A percentile compares a stretch with the other conserved stretches of the same genome.
phyloP scores from a whole-genome alignment of 192 early-diverging fungal genomes.

The Oehlia diaphana region DNA sequence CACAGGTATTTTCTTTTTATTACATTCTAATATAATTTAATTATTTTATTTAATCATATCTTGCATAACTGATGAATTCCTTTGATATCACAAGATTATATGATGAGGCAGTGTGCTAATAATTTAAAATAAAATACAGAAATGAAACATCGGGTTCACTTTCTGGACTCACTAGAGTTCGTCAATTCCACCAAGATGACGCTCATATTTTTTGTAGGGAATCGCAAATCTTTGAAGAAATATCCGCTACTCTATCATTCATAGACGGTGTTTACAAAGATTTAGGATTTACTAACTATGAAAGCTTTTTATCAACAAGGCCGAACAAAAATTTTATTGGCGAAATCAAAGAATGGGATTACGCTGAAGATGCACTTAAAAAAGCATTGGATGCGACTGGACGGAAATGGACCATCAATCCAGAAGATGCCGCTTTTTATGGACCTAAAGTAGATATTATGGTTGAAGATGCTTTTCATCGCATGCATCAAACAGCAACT shows the following conservation, averaged over 20 bases:
- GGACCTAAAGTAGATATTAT: conserved; percentile 95
- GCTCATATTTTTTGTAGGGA: conserved; percentile 93
- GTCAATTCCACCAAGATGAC: conserved; percentile 96
- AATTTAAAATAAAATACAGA: conserved; percentile 43
- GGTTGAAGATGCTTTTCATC: conserved; percentile 76
- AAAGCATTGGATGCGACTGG: conserved; percentile 67
- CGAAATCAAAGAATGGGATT: conserved; percentile 68
- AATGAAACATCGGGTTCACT: conserved; percentile 92
- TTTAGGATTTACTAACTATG: conserved; percentile 78
- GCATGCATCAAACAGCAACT: conserved; percentile 91
- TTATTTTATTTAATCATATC: conserved; percentile 11
- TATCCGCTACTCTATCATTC: conserved; percentile 72
- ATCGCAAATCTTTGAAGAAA: conserved; percentile 79
- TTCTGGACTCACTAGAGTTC: conserved; percentile 86
- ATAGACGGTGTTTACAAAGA: conserved; percentile 76
- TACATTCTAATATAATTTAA: conserved; percentile 4
- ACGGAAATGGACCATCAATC: conserved; percentile 66
- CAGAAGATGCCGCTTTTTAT: conserved; percentile 94
- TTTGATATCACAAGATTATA: not conserved
- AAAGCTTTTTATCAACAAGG: conserved; percentile 79
- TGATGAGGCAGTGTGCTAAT: not conserved
- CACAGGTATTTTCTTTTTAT: conserved; percentile 62
- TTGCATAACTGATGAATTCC: not conserved
- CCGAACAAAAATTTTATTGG: conserved; percentile 77
- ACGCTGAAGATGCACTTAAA: conserved; percentile 73